phyloP scores from a whole-genome alignment of 2,329 filamentous ascomycete species.

The Microsporum ferrugineum region DNA sequence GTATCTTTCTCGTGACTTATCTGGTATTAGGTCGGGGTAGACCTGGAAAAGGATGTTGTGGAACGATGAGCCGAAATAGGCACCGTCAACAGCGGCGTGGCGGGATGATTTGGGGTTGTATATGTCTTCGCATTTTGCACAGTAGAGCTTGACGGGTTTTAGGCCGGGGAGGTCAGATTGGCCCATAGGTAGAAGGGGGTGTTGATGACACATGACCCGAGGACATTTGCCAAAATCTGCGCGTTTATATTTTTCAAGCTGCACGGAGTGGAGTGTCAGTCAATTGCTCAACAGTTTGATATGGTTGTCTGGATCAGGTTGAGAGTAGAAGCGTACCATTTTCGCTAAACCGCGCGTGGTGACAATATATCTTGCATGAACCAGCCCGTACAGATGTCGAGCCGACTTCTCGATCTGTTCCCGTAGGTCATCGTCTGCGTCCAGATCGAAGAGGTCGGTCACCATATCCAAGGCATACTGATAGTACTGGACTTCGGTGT shows the following conservation, averaged over 20 bases:
- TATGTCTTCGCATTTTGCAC: slow-evolving; percentile 89
- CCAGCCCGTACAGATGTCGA: slow-evolving; percentile 85
- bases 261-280: slow-evolving; percentile 4
- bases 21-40: slow-evolving; percentile 77
- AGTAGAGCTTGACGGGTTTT: slow-evolving; percentile 94
- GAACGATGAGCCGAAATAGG: slow-evolving; percentile 96
- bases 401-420: slow-evolving; percentile 98
- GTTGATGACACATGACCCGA: slow-evolving; percentile 84
- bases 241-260: slow-evolving; percentile 99
- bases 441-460: slow-evolving; percentile 95
- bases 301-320: not conserved
- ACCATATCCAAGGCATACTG: slow-evolving; percentile 96
- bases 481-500: slow-evolving; percentile 96
- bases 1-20: slow-evolving; percentile 77
- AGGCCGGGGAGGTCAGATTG: slow-evolving; percentile 78
- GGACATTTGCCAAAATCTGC: slow-evolving; percentile 97
- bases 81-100: slow-evolving; percentile 88
- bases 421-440: slow-evolving; percentile 96
- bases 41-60: slow-evolving; percentile 99
- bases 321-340: slow-evolving; percentile 57
- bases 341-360: slow-evolving; percentile 88
- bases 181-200: slow-evolving; percentile 89
- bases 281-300: not conserved
- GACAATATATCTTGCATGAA: slow-evolving; percentile 93
- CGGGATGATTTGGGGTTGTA: slow-evolving; percentile 98